Conservation (phyloP, 768 basidiomycete species). For the Lactarius sanguifluus region DNA sequence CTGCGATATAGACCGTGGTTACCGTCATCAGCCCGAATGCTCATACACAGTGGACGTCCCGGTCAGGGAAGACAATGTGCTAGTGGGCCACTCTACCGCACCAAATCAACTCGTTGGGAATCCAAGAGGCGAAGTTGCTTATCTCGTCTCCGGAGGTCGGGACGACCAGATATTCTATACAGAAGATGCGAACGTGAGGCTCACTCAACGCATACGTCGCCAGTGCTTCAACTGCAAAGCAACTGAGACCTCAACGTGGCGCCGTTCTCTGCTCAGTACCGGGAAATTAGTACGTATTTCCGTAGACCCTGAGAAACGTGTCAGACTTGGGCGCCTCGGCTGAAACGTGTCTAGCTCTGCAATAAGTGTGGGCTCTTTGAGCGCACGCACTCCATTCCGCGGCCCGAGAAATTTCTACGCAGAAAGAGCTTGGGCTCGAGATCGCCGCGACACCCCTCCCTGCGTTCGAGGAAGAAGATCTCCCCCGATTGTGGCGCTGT, state of each 20-base stretch:
- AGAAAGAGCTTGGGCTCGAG: conserved; percentile 9
- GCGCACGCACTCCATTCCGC: conserved; percentile 71
- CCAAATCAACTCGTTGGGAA: neutral
- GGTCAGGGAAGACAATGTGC: neutral
- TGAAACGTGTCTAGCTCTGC: conserved; percentile 30
- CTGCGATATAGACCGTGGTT: neutral
- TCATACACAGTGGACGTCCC: neutral
- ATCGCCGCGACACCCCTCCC: neutral
- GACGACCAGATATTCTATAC: conserved; percentile 42
- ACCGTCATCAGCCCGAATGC: neutral
- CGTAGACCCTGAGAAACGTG: neutral
- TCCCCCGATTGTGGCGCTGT: neutral
- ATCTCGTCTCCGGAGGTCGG: neutral
- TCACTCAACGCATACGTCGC: conserved; percentile 70
- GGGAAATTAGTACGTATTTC: conserved; percentile 60
- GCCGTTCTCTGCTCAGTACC: conserved; percentile 69
- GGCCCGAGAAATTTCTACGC: conserved; percentile 42
- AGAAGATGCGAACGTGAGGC: conserved; percentile 77
- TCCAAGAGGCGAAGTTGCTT: conserved; percentile 7
- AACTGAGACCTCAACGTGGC: conserved; percentile 81
- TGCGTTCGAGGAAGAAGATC: neutral
- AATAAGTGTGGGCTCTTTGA: conserved; percentile 79
- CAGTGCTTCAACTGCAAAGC: conserved; percentile 84
- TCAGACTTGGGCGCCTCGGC: neutral
- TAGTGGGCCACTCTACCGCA: neutral